A percentile compares a stretch with the other conserved stretches of the same genome.
phyloP scores from a whole-genome alignment of 2,329 filamentous ascomycete genomes.

The Drechslerella coelobrocha region DNA sequence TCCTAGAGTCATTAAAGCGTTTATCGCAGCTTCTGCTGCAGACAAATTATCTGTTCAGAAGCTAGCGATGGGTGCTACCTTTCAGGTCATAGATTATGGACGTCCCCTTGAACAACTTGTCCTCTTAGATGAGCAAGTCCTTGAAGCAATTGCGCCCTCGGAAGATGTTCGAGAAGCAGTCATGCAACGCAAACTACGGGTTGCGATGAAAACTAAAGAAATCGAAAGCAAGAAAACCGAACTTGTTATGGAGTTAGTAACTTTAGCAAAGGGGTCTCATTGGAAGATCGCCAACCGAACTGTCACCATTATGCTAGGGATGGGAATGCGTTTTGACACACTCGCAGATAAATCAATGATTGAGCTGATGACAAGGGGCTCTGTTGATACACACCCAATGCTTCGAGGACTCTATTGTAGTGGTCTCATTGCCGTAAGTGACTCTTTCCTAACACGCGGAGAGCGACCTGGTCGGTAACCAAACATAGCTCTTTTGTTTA shows the following conservation, averaged over 20 bases:
- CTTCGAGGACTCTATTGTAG: conserved; percentile 81
- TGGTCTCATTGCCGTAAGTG: conserved; percentile 69
- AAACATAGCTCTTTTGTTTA: conserved; percentile 73
- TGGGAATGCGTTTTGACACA: conserved; percentile 88
- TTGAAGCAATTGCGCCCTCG: conserved; percentile 74
- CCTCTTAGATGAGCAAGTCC: conserved; percentile 73
- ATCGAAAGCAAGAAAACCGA: conserved; percentile 85
- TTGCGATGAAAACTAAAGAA: conserved; percentile 21
- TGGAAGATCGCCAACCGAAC: conserved; percentile 96
- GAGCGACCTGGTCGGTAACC: conserved; percentile 20
- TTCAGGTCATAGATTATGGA: conserved; percentile 88
- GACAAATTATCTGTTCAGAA: conserved; percentile 96
- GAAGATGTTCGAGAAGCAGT: conserved; percentile 75
- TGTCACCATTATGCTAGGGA: conserved; percentile 85
- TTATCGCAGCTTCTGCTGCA: conserved; percentile 85
- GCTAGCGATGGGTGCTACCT: conserved; percentile 79
- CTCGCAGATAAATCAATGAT: conserved; percentile 83
- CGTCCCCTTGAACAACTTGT: conserved; percentile 86
- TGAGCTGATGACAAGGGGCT: conserved; percentile 79
- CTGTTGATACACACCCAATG: conserved; percentile 88
- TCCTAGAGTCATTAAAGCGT: conserved; percentile 84
- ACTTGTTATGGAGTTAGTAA: conserved; percentile 80
- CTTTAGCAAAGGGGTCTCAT: conserved; percentile 78
- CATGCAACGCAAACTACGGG: conserved; percentile 71
- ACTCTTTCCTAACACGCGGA: conserved; percentile 12